Percentiles rank a stretch among this genome's conserved stretches.
Evolutionary conservation across 2,329 filamentous ascomycete species (phyloP).

Genomic region (Endoconidiophora laricicola): DNA sequence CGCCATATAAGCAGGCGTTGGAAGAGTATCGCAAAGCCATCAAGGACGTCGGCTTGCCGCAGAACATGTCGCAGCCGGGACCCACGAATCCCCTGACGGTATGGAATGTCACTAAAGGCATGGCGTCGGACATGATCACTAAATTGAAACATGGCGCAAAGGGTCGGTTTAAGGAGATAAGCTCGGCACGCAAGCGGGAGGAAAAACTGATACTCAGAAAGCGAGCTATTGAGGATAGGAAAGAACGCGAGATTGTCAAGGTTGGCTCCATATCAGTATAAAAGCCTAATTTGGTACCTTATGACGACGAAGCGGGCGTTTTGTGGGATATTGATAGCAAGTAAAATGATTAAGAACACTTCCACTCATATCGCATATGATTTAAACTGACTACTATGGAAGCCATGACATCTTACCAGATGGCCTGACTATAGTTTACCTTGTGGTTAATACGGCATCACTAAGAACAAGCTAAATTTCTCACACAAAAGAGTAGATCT

Average conservation of each 20-base stretch:
- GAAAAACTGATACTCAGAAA: slow-evolving; percentile 22
- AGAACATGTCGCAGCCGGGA: background rate
- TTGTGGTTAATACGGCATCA: too few relatives aligned
- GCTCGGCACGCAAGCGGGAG: slow-evolving; percentile 32
- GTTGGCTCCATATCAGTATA: slow-evolving; percentile 33
- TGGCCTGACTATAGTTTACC: too few relatives aligned
- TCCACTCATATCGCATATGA: too few relatives aligned
- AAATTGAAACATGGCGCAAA: slow-evolving; percentile 72
- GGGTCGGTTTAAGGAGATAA: slow-evolving; percentile 41
- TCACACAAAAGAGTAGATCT: background rate
- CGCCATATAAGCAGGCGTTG: slow-evolving; percentile 27
- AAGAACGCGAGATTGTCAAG: slow-evolving; percentile 32
- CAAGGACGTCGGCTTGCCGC: background rate
- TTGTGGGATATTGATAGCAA: background rate
- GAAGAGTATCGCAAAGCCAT: background rate
- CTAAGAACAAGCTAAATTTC: too few relatives aligned
- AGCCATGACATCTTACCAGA: too few relatives aligned
- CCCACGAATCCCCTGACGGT: slow-evolving; percentile 30
- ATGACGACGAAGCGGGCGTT: background rate
- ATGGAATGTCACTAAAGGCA: slow-evolving; percentile 55
- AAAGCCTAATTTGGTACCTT: background rate
- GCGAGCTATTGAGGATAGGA: slow-evolving; percentile 25
- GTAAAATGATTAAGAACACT: background rate
- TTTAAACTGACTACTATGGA: too few relatives aligned
- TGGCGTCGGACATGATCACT: slow-evolving; percentile 79